These are phyloP conservation scores for Hawksworthiomyces lignivorus DNA, from an alignment of 2,329 filamentous ascomycete genomes.

Conservation along the genomic window DNA sequence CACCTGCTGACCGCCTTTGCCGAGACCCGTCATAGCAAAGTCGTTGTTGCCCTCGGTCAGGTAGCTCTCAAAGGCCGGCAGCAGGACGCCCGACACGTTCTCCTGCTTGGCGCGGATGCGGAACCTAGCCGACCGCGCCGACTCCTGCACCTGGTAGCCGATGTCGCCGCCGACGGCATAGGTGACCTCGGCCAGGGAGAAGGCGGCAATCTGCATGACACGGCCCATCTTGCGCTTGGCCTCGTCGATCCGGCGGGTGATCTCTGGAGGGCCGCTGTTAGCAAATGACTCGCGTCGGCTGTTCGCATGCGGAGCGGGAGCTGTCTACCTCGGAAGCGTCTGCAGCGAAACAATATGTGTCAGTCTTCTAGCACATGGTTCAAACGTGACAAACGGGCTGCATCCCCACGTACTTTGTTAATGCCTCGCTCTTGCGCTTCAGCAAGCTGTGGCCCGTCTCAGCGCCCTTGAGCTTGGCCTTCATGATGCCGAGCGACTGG, in stretches of 20 bases:
- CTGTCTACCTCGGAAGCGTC: constrained; percentile 74
- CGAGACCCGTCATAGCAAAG: constrained; percentile 90
- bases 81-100: constrained; percentile 93
- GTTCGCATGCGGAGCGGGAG: neutral
- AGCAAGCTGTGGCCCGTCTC: constrained; percentile 88
- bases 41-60: constrained; percentile 85
- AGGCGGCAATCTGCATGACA: constrained; percentile 98
- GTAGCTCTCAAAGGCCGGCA: constrained; percentile 90
- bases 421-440: constrained; percentile 95
- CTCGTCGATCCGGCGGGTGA: constrained; percentile 94
- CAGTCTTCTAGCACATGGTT: no score
- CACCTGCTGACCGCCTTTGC: constrained; percentile 95
- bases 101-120: constrained; percentile 92
- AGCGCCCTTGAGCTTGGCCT: constrained; percentile 91
- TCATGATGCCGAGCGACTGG: constrained; percentile 95
- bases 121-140: constrained; percentile 86
- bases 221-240: constrained; percentile 99
- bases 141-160: constrained; percentile 95
- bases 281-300: neutral
- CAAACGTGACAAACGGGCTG: no score
- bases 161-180: constrained; percentile 96
- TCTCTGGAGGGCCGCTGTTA: constrained; percentile 49
- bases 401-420: constrained; percentile 92
- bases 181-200: constrained; percentile 93
- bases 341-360: constrained; percentile 31